These are phyloP conservation scores for Mycosphaerelloides madeirae DNA, from an alignment of 2,329 filamentous ascomycete genomes.

Conservation along the genomic window DNA sequence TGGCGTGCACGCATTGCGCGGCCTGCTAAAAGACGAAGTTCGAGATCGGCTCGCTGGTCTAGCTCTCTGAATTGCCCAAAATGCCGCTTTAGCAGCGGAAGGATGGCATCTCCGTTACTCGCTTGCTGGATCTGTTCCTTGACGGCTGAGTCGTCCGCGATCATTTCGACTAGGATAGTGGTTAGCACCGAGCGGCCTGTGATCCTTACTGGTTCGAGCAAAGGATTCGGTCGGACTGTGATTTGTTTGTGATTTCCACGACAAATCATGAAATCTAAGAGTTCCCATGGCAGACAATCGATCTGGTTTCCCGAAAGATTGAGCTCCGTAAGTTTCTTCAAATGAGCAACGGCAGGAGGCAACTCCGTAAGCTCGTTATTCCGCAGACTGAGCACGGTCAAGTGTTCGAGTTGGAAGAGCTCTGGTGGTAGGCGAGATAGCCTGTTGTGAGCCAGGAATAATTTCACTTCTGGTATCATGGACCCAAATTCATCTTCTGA, in stretches of 20 bases:
- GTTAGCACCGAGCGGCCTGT: constrained; percentile 14
- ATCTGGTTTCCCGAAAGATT: constrained; percentile 64
- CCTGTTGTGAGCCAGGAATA: constrained; percentile 59
- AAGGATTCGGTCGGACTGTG: constrained; percentile 60
- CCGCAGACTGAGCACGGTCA: constrained; percentile 63
- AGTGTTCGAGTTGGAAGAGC: constrained; percentile 57
- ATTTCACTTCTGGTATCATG: constrained; percentile 54
- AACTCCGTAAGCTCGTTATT: constrained; percentile 59
- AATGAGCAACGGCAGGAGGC: constrained; percentile 54
- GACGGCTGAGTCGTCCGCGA: no score
- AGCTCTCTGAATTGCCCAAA: constrained; percentile 5
- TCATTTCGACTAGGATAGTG: neutral
- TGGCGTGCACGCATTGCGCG: constrained; percentile 17
- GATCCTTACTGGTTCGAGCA: constrained; percentile 32
- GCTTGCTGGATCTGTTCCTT: no score
- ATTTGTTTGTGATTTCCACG: constrained; percentile 48
- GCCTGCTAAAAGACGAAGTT: constrained; percentile 20
- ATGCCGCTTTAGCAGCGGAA: neutral
- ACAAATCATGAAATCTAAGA: constrained; percentile 52
- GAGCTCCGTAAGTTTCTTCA: constrained; percentile 57
- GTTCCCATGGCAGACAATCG: constrained; percentile 57
- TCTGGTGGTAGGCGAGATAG: constrained; percentile 55
- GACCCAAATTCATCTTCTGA: constrained; percentile 57
- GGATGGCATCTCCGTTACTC: no score
- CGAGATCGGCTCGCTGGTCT: constrained; percentile 17